Evolutionary conservation across 208 protist genomes (phyloP).

Genomic region (Trypanosomatidae sp.): DNA sequence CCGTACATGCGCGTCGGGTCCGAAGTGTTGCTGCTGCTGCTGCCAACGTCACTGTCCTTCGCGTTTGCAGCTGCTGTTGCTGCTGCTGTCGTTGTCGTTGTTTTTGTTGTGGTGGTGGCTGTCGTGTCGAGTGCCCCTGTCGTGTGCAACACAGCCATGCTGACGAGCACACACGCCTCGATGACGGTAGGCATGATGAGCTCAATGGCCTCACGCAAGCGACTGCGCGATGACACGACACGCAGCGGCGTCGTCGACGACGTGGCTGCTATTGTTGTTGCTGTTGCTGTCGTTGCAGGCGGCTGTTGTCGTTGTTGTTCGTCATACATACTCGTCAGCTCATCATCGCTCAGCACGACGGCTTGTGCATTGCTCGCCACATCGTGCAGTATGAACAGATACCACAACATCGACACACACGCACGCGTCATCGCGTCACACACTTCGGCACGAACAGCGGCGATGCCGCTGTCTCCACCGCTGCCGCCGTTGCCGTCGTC

Average conservation of each 20-base stretch:
- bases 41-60: no score
- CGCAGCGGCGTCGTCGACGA: neutral
- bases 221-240: neutral
- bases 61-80: neutral
- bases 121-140: neutral
- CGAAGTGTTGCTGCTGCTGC: no score
- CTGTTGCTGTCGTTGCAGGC: neutral
- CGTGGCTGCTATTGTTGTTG: neutral
- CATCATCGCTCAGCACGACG: neutral
- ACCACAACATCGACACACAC: slow-evolving; percentile 17
- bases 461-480: slow-evolving; percentile 4
- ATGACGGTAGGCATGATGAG: slow-evolving; percentile 15
- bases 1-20: no score
- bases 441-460: neutral
- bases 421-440: neutral
- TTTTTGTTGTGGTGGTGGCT: neutral
- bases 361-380: slow-evolving; percentile 18
- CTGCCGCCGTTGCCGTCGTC: neutral
- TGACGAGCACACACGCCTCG: slow-evolving; percentile 8
- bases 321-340: neutral
- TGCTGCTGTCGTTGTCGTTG: neutral
- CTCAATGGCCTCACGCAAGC: neutral
- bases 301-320: neutral
- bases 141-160: slow-evolving; percentile 8
- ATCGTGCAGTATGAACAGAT: slow-evolving; percentile 39